Conservation (phyloP, 2,329 filamentous ascomycete species). For the Colletotrichum tamarilloi region DNA sequence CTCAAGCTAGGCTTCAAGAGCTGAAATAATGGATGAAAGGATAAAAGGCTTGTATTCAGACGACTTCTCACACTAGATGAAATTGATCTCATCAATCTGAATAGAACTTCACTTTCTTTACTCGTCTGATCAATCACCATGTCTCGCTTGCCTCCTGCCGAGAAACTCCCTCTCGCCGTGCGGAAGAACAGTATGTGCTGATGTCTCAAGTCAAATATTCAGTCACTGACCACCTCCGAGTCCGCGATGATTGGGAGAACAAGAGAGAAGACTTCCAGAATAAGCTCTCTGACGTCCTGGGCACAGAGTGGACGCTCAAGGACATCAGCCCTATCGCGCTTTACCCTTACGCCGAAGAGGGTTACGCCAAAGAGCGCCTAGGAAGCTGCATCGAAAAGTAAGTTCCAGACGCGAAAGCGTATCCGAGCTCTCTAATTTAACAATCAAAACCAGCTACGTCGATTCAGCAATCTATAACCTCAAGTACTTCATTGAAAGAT, state of each 20-base stretch:
- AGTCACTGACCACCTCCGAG: slow-evolving; percentile 43
- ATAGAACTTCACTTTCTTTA: neutral
- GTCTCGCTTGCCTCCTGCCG: slow-evolving; percentile 56
- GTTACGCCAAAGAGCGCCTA: slow-evolving; percentile 53
- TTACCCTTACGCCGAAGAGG: slow-evolving; percentile 57
- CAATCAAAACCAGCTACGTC: slow-evolving; percentile 53
- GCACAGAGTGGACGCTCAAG: slow-evolving; percentile 58
- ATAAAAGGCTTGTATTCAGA: slow-evolving; percentile 2
- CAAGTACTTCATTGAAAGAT: slow-evolving; percentile 48
- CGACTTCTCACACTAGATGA: neutral
- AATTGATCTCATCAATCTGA: neutral
- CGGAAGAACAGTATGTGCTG: slow-evolving; percentile 59
- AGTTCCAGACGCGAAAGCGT: slow-evolving; percentile 15
- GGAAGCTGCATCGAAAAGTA: slow-evolving; percentile 58
- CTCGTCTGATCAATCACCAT: slow-evolving; percentile 39
- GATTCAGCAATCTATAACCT: slow-evolving; percentile 53
- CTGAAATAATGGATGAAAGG: neutral
- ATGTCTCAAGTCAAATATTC: slow-evolving; percentile 29
- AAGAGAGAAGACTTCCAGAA: slow-evolving; percentile 57
- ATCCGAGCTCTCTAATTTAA: neutral
- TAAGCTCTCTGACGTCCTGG: slow-evolving; percentile 56
- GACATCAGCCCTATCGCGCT: slow-evolving; percentile 59
- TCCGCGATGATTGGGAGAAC: slow-evolving; percentile 63
- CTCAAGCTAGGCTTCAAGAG: neutral
- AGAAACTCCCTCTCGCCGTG: slow-evolving; percentile 61